These are phyloP conservation scores for Stagonosporopsis tanaceti DNA, from an alignment of 2,329 filamentous ascomycete genomes.

Conservation along the genomic window DNA sequence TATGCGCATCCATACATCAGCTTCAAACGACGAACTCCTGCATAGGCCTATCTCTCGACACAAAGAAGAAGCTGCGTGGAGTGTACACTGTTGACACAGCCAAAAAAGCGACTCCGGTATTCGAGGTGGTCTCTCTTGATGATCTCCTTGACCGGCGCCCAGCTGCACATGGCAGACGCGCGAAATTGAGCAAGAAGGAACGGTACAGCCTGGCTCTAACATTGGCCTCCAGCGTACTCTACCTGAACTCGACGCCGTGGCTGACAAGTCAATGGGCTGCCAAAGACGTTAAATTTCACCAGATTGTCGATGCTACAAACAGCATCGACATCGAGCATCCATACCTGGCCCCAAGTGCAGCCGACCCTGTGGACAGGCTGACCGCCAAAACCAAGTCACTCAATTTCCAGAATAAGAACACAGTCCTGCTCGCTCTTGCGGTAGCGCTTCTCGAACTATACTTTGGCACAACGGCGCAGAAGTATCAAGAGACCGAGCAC, in stretches of 20 bases:
- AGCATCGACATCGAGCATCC: slow-evolving; percentile 44
- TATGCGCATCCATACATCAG: slow-evolving; percentile 46
- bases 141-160: slow-evolving; percentile 40
- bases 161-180: slow-evolving; percentile 33
- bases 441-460: slow-evolving; percentile 48
- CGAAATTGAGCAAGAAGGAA: slow-evolving; percentile 46
- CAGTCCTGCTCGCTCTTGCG: slow-evolving; percentile 45
- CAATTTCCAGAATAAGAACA: slow-evolving; percentile 46
- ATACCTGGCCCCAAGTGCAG: slow-evolving; percentile 36
- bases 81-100: slow-evolving; percentile 33
- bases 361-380: not conserved
- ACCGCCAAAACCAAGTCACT: slow-evolving; percentile 9
- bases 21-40: slow-evolving; percentile 34
- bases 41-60: slow-evolving; percentile 47
- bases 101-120: slow-evolving; percentile 20
- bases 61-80: slow-evolving; percentile 41
- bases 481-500: slow-evolving; percentile 37
- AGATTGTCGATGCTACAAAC: slow-evolving; percentile 24
- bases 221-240: slow-evolving; percentile 46
- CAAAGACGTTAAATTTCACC: slow-evolving; percentile 47
- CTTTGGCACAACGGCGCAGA: slow-evolving; percentile 45
- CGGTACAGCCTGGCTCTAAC: slow-evolving; percentile 48
- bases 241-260: slow-evolving; percentile 49
- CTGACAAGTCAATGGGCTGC: slow-evolving; percentile 45
- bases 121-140: slow-evolving; percentile 42